These are phyloP conservation scores for Tephrocybe rancida DNA, from an alignment of 768 basidiomycete species.

Conservation along the genomic window DNA sequence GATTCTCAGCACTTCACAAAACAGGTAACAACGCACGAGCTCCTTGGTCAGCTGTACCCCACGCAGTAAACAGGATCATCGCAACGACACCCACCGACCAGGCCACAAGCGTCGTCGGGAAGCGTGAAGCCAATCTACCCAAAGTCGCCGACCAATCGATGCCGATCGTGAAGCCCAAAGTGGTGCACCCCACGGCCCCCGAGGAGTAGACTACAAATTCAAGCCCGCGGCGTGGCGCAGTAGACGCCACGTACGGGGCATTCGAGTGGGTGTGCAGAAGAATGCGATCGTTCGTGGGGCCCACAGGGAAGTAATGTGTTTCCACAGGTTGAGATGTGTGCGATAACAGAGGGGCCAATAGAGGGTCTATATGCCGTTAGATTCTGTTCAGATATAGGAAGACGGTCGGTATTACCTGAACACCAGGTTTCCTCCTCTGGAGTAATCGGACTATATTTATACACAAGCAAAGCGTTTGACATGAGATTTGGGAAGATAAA, in stretches of 20 bases:
- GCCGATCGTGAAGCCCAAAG: conserved; percentile 46
- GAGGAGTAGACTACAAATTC: conserved; percentile 63
- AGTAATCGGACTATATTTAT: conserved; percentile 47
- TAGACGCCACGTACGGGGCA: conserved; percentile 65
- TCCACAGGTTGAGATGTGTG: conserved; percentile 64
- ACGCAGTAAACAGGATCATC: conserved; percentile 56
- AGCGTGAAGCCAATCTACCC: conserved; percentile 73
- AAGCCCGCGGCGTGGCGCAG: conserved; percentile 36
- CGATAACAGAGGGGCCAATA: conserved; percentile 67
- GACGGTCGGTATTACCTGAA: conserved; percentile 27
- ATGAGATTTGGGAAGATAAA: conserved; percentile 58
- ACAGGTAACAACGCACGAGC: conserved; percentile 20
- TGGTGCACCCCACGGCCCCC: conserved; percentile 49
- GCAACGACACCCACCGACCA: conserved; percentile 79
- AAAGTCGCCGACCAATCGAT: conserved; percentile 75
- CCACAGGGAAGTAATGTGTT: conserved; percentile 68
- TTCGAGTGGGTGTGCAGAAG: conserved; percentile 70
- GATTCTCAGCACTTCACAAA: neutral
- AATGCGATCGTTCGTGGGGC: conserved; percentile 35
- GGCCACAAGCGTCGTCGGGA: conserved; percentile 67
- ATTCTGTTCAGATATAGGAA: conserved; percentile 6
- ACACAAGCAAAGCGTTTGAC: conserved; percentile 66
- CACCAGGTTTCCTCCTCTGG: conserved; percentile 27
- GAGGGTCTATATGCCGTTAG: conserved; percentile 38
- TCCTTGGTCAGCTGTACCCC: conserved; percentile 37